Evolutionary conservation across 2,329 filamentous ascomycete species (phyloP).

Genomic region (Claviceps capensis): DNA sequence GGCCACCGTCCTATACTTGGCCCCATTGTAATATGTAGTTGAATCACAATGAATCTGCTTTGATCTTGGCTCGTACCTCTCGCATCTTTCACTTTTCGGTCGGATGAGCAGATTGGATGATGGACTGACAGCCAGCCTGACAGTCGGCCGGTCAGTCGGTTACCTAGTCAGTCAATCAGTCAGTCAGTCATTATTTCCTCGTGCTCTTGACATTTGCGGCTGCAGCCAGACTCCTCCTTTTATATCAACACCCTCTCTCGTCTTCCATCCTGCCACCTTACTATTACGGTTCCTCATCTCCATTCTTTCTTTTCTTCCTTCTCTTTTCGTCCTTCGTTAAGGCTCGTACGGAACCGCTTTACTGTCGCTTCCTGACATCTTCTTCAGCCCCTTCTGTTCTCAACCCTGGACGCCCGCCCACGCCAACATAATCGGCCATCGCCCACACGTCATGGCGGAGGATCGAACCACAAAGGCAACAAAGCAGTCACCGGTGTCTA

Average conservation of each 20-base stretch:
- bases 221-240: background rate
- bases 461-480: slow-evolving; percentile 1
- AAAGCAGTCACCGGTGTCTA: slow-evolving; percentile 3
- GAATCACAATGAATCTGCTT: background rate
- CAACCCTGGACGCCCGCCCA: background rate
- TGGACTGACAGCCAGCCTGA: background rate
- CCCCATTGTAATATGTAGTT: background rate
- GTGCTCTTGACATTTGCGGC: background rate
- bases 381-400: background rate
- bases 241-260: background rate
- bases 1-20: background rate
- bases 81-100: background rate
- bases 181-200: background rate
- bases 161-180: background rate
- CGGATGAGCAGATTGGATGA: background rate
- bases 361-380: background rate
- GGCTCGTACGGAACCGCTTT: background rate
- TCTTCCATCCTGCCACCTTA: background rate
- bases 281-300: background rate
- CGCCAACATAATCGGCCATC: background rate
- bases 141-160: background rate
- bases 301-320: background rate
- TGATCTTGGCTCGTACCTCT: background rate
- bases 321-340: background rate
- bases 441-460: slow-evolving; percentile 5